Conservation (phyloP, 495 filamentous ascomycete species). For the Chaetomium tenue region DNA sequence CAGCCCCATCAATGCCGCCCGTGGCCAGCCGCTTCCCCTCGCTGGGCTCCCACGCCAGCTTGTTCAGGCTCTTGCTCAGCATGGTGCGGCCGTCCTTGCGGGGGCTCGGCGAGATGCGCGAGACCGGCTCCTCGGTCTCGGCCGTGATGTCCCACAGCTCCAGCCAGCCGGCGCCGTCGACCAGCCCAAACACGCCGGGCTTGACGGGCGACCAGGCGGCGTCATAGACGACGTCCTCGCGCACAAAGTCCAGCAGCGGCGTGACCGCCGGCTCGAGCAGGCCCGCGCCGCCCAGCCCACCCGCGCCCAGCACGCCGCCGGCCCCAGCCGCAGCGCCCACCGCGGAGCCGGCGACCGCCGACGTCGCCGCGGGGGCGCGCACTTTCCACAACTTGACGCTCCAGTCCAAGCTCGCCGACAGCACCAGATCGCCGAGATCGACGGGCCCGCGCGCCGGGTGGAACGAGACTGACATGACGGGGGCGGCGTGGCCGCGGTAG, state of each 20-base stretch:
- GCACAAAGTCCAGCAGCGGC: constrained; percentile 82
- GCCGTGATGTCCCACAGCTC: constrained; percentile 94
- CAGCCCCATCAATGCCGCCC: constrained; percentile 83
- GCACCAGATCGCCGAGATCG: constrained; percentile 91
- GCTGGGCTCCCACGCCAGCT: constrained; percentile 84
- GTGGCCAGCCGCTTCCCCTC: constrained; percentile 84
- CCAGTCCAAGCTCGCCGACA: constrained; percentile 89
- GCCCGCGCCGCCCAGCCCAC: background rate
- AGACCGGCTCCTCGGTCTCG: constrained; percentile 87
- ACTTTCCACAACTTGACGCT: constrained; percentile 96
- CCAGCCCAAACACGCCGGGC: constrained; percentile 88
- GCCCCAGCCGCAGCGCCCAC: constrained; percentile 32
- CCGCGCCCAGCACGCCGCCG: constrained; percentile 26
- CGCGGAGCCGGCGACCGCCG: constrained; percentile 37
- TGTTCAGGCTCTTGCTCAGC: constrained; percentile 81
- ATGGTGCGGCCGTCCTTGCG: constrained; percentile 57
- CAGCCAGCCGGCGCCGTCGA: constrained; percentile 88
- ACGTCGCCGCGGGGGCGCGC: constrained; percentile 68
- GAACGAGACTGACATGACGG: constrained; percentile 94
- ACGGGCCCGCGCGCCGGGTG: constrained; percentile 87
- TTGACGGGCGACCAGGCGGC: constrained; percentile 89
- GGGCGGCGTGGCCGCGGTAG: constrained; percentile 85
- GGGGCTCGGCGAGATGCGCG: constrained; percentile 65
- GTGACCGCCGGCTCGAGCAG: constrained; percentile 48
- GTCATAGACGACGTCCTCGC: constrained; percentile 96